Evolutionary conservation across 2,329 filamentous ascomycete species (phyloP), one percentile per base, ranked within the genome.

Genomic region (Eutypa lata): DNA sequence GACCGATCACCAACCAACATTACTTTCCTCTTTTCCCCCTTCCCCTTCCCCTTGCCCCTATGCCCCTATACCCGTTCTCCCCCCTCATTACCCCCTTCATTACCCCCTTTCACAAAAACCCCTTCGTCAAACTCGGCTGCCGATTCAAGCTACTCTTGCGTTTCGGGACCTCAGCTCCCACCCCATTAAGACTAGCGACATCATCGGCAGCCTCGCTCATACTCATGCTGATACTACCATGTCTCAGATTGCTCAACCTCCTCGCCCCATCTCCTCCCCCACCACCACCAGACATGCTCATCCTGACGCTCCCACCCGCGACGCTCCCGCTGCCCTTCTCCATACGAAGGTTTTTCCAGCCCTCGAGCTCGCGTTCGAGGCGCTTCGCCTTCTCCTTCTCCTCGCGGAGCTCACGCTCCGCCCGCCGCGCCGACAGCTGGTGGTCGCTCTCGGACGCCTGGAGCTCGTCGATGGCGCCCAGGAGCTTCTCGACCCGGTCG

Each of bases 381-480:
- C 88, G 81, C 26, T 92, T 74, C 1, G 78, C 80, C 72, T 89
- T 93, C 72, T 97, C 94, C 57, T 82, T 84, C 72, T 96, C 93
- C 70, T 97, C 91, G 7, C 91, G 83, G 16, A 97, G 80, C 65
- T 97, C 93, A 43, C 93, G 85, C 71, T 99, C 93, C 16, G 91
- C 91, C 43, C 93, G 86, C 52, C 93, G 88, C 24, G 90, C 87
- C 24, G 86, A 81, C 42, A 97, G 81, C 69, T 97, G 91, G 46
- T 86, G 87, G 11, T 85, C 79, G 21, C 89, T 91, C 71, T 97
- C 93, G 14, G 86, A 89, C 14, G 89, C 86, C 70, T 99, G 93
- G 33, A 99, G 83, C 68, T 97, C 93, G 67, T 97, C 93, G 62
- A 99, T 96, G 1, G 90, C 91, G 66, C 86, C 81, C 48, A 99